Evolutionary conservation across 148 eudicot genomes (phyloP), one percentile per base, ranked within the genome.

Genomic region (Diospyros lotus): DNA sequence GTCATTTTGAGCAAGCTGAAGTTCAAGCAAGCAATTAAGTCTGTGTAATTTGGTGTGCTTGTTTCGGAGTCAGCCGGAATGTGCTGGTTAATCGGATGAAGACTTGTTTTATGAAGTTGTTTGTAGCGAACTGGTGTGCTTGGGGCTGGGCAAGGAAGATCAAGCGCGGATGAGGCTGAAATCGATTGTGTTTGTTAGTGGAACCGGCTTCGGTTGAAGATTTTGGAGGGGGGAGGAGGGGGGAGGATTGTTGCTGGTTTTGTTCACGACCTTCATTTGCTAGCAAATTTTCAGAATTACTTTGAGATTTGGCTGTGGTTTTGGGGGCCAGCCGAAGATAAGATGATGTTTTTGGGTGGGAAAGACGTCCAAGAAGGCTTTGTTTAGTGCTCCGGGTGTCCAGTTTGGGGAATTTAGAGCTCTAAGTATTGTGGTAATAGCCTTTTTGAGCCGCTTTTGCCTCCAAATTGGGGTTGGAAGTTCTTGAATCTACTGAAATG

Each of bases 131-230:
- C 38, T 71, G 64, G 75, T 59, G 65, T 76, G 17, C 66, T 55
- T 44, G 82, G 87, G 85, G 71, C 45, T 52, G 69, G 80, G 86
- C 73, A 74, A 68, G 58, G 75, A 79, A 79, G 72, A 74, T 68
- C 74, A 72, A 68, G 71, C 53, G 78, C 81, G 77, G 69, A 88
- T 86, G 89, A 83, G 60, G 89, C 74, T 76, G 80, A 81, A 82
- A 71, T 81, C 74, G 63, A 60, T 71, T 61, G 77, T 78, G 58
- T 81, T 79, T 72, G 75, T 54, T 79, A 80, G 83, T 69, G 79
- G 77, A 71, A 83, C 77, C 17, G 86, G 88, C 41, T 80, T 87
- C 55, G 88, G 86, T 77, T 85, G 80, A 87, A 71, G 70, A 45
- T 76, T 48, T 58, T 41, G 58, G 69, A 46, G 79, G 76, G 76